Conservation (phyloP, 129 eudicot species). For the Heracleum sosnowskyi region DNA sequence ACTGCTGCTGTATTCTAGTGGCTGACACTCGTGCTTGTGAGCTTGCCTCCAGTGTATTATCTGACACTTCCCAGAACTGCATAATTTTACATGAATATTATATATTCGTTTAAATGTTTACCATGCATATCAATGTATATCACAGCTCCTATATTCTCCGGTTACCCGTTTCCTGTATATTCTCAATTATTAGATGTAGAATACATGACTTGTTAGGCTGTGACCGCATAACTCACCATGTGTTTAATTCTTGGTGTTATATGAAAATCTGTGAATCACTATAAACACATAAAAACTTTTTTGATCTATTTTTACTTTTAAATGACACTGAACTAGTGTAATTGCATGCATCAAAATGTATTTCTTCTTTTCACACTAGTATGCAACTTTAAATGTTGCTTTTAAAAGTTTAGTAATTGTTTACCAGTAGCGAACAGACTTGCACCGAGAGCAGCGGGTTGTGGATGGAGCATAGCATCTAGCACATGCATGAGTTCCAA, state of each 20-base stretch:
- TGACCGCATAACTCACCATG: background rate
- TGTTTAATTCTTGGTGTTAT: background rate
- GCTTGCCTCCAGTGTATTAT: slow-evolving; percentile 90
- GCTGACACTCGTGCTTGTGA: slow-evolving; percentile 83
- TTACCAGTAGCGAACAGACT: slow-evolving; percentile 83
- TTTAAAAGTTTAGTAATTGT: background rate
- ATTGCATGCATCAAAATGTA: background rate
- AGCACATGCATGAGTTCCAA: slow-evolving; percentile 63
- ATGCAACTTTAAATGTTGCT: background rate
- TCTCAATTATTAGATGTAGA: background rate
- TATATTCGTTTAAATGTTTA: background rate
- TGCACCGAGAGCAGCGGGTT: slow-evolving; percentile 93
- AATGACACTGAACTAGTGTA: background rate
- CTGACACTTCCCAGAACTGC: slow-evolving; percentile 96
- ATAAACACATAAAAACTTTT: background rate
- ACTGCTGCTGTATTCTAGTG: slow-evolving; percentile 30
- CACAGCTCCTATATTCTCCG: background rate
- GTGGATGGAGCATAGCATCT: slow-evolving; percentile 64
- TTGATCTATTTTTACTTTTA: background rate
- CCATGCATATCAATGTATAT: background rate
- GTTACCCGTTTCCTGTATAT: background rate
- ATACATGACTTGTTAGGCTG: slow-evolving; percentile 3
- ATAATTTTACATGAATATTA: background rate
- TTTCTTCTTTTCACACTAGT: background rate
- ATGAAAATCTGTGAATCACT: background rate